Conservation (phyloP, 2,329 filamentous ascomycete genomes). For the Hypoxylon sp. region DNA sequence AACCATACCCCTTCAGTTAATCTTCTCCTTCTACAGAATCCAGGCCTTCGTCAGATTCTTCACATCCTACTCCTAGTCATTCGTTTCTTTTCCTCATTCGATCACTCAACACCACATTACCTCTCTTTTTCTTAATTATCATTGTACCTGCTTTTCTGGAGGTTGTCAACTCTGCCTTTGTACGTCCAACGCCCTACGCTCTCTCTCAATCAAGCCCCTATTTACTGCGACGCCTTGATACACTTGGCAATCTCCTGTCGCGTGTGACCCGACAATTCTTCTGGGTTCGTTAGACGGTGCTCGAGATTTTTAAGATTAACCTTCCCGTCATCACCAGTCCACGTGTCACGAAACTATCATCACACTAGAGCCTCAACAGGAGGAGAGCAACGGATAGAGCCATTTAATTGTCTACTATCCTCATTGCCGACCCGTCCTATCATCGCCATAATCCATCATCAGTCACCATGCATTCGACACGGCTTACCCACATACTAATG, state of each 20-base stretch:
- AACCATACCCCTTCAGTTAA: constrained; percentile 38
- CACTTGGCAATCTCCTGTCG: constrained; percentile 29
- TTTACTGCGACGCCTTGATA: constrained; percentile 14
- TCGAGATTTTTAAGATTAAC: constrained; percentile 40
- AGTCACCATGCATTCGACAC: constrained; percentile 64
- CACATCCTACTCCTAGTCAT: constrained; percentile 43
- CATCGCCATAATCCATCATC: constrained; percentile 16
- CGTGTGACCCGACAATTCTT: constrained; percentile 30
- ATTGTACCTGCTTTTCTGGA: constrained; percentile 21
- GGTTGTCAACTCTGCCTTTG: constrained; percentile 19
- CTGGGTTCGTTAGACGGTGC: constrained; percentile 27
- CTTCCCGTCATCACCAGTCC: constrained; percentile 28
- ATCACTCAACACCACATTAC: constrained; percentile 31
- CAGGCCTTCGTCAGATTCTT: constrained; percentile 44
- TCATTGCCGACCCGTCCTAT: constrained; percentile 23
- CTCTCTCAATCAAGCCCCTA: constrained; percentile 26
- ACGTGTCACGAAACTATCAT: constrained; percentile 38
- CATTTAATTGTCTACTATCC: constrained; percentile 25
- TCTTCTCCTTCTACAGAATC: constrained; percentile 33
- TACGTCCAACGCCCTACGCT: not conserved
- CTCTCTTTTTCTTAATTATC: constrained; percentile 36
- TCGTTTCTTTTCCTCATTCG: constrained; percentile 43
- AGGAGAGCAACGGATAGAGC: constrained; percentile 31
- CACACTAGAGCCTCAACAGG: constrained; percentile 31
- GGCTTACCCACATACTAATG: constrained; percentile 64